Evolutionary conservation across 495 filamentous ascomycete genomes (phyloP).

Genomic region (Barbatosphaeria neglecta): DNA sequence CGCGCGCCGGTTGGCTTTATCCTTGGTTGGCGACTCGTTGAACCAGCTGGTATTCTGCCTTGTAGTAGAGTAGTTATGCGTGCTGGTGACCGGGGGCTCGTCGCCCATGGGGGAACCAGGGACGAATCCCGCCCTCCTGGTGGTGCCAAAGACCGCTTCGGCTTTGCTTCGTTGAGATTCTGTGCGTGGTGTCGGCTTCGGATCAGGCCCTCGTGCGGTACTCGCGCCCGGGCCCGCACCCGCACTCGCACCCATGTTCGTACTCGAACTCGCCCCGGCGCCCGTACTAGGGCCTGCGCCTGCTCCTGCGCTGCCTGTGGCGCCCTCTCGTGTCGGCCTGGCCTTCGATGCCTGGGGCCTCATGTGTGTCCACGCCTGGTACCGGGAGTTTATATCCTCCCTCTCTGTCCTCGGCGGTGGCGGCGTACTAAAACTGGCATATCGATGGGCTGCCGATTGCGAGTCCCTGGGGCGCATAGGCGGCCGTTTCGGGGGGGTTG

Average conservation of each 20-base stretch:
- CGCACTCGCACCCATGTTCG: background rate
- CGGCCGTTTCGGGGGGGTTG: slow-evolving; percentile 35
- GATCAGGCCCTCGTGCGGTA: background rate
- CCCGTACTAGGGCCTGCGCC: background rate
- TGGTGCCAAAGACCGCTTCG: slow-evolving; percentile 33
- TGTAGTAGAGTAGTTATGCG: slow-evolving; percentile 28
- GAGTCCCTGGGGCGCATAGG: slow-evolving; percentile 23
- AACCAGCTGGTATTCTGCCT: slow-evolving; percentile 17
- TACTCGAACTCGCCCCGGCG: too few relatives aligned
- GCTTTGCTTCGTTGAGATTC: slow-evolving; percentile 29
- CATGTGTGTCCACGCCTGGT: slow-evolving; percentile 64
- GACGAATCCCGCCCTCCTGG: slow-evolving; percentile 21
- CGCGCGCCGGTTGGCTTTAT: slow-evolving; percentile 18
- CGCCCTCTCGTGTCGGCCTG: too few relatives aligned
- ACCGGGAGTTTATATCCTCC: slow-evolving; percentile 46
- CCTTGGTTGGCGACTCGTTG: slow-evolving; percentile 17
- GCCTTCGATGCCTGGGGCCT: slow-evolving; percentile 5
- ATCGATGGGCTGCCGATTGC: slow-evolving; percentile 45
- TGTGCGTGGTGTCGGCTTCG: slow-evolving; percentile 20
- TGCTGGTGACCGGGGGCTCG: slow-evolving; percentile 29
- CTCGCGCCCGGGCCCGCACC: background rate
- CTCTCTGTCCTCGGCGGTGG: slow-evolving; percentile 39
- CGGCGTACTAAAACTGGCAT: slow-evolving; percentile 37
- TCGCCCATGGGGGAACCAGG: slow-evolving; percentile 30
- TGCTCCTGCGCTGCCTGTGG: slow-evolving; percentile 12